These are phyloP conservation scores for Boletus pseudopeckii DNA, from an alignment of 768 basidiomycete species.

Conservation along the genomic window DNA sequence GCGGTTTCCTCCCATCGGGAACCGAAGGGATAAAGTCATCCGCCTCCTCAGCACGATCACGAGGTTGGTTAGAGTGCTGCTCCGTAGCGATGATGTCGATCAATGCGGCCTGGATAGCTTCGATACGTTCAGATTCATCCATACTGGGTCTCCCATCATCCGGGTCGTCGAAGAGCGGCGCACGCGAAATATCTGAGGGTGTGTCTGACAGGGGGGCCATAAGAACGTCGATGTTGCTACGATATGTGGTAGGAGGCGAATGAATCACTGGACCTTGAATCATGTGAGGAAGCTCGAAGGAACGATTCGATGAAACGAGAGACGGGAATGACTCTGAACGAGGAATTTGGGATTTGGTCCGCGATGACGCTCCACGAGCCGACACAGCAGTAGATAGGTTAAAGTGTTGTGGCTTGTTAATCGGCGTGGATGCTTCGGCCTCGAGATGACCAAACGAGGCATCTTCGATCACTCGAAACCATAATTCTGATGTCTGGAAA, in stretches of 20 bases:
- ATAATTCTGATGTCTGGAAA: slow-evolving; percentile 86
- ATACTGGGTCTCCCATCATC: slow-evolving; percentile 52
- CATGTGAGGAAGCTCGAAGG: slow-evolving; percentile 12
- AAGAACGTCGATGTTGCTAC: slow-evolving; percentile 69
- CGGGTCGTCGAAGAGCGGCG: slow-evolving; percentile 79
- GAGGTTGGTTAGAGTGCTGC: slow-evolving; percentile 39
- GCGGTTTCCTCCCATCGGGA: slow-evolving; percentile 13
- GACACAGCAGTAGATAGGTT: slow-evolving; percentile 7
- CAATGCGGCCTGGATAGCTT: slow-evolving; percentile 93
- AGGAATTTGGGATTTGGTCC: slow-evolving; percentile 14
- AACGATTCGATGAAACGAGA: slow-evolving; percentile 18
- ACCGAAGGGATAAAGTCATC: slow-evolving; percentile 3
- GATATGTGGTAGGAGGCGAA: slow-evolving; percentile 23
- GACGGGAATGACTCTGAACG: slow-evolving; percentile 40
- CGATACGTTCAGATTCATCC: slow-evolving; percentile 82
- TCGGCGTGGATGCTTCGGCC: background rate
- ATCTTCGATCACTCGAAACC: slow-evolving; percentile 85
- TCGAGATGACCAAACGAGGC: slow-evolving; percentile 36
- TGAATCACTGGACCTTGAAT: slow-evolving; percentile 18
- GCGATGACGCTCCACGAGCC: slow-evolving; percentile 1
- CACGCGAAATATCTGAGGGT: slow-evolving; percentile 53
- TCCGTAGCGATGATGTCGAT: slow-evolving; percentile 94
- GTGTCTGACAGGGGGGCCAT: slow-evolving; percentile 66
- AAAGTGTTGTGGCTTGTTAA: slow-evolving; percentile 5
- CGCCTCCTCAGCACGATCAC: slow-evolving; percentile 7